These are phyloP conservation scores for Fistulifera solaris DNA, from an alignment of 108 stramenopile species.

Conservation along the genomic window DNA sequence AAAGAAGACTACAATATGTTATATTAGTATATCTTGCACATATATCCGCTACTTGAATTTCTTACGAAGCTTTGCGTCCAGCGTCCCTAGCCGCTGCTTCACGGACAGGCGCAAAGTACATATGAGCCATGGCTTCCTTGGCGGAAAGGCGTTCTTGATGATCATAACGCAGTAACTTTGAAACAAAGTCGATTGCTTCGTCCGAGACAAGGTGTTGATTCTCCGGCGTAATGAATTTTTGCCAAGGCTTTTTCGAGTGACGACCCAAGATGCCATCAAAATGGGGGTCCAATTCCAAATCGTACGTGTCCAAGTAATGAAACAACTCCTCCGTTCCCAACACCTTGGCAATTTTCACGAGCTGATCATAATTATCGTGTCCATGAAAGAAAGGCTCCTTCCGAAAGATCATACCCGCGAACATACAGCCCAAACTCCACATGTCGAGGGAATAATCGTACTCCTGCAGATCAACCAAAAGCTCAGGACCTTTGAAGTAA, in stretches of 20 bases:
- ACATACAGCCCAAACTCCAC: slow-evolving; percentile 99
- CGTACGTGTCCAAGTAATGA: slow-evolving; percentile 94
- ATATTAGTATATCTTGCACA: too few species aligned
- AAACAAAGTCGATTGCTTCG: slow-evolving; percentile 94
- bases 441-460: slow-evolving; percentile 99
- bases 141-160: slow-evolving; percentile 98
- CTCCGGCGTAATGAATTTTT: slow-evolving; percentile 93
- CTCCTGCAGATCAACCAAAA: slow-evolving; percentile 98
- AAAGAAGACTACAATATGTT: too few species aligned
- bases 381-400: slow-evolving; percentile 99
- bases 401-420: slow-evolving; percentile 99
- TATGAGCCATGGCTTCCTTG: slow-evolving; percentile 94
- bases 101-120: slow-evolving; percentile 95
- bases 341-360: slow-evolving; percentile 97
- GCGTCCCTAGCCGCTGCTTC: slow-evolving; percentile 57
- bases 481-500: slow-evolving; percentile 99
- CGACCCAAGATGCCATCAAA: slow-evolving; percentile 95
- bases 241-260: slow-evolving; percentile 97
- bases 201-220: slow-evolving; percentile 97
- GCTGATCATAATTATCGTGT: slow-evolving; percentile 99
- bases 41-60: too few species aligned
- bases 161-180: slow-evolving; percentile 88
- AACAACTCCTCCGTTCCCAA: slow-evolving; percentile 96
- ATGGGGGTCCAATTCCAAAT: slow-evolving; percentile 93
- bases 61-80: slow-evolving; percentile 1